Percentiles rank a stretch among this genome's conserved stretches.
Evolutionary conservation across 1,284 basidiomycete species (phyloP).

Genomic region (Malassezia pachydermatis): DNA sequence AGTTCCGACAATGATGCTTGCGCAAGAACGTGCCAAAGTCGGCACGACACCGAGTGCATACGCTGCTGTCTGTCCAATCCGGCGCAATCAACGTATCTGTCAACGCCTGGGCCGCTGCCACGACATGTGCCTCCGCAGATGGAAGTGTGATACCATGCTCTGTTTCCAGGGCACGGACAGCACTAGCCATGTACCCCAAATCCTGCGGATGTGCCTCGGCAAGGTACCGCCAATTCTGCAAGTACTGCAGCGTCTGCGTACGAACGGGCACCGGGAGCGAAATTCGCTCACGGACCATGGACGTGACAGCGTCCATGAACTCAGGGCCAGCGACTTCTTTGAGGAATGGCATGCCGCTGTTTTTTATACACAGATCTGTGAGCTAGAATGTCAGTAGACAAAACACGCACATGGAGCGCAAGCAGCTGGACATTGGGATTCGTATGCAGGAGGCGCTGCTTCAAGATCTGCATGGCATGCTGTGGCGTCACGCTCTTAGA

Average conservation of each 20-base stretch:
- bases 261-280: constrained; percentile 70
- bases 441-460: constrained; percentile 76
- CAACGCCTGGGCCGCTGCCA: constrained; percentile 31
- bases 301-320: constrained; percentile 83
- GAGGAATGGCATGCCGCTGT: constrained; percentile 87
- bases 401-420: constrained; percentile 60
- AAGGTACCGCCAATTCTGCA: constrained; percentile 87
- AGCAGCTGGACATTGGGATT: constrained; percentile 92
- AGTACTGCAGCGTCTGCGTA: constrained; percentile 63
- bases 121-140: constrained; percentile 61
- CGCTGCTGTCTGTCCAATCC: constrained; percentile 90
- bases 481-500: constrained; percentile 77
- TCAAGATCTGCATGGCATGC: constrained; percentile 78
- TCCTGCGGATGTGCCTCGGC: constrained; percentile 66
- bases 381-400: constrained; percentile 46
- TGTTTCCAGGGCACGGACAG: constrained; percentile 27
- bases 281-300: constrained; percentile 59
- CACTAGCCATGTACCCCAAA: constrained; percentile 44
- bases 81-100: constrained; percentile 55
- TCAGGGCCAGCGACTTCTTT: constrained; percentile 58
- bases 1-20: constrained; percentile 97
- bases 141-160: constrained; percentile 67
- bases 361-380: constrained; percentile 90
- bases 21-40: constrained; percentile 90
- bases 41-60: constrained; percentile 84